These are phyloP conservation scores for Coemansia sp. DNA, from an alignment of 192 early-diverging fungal genomes.

Conservation along the genomic window DNA sequence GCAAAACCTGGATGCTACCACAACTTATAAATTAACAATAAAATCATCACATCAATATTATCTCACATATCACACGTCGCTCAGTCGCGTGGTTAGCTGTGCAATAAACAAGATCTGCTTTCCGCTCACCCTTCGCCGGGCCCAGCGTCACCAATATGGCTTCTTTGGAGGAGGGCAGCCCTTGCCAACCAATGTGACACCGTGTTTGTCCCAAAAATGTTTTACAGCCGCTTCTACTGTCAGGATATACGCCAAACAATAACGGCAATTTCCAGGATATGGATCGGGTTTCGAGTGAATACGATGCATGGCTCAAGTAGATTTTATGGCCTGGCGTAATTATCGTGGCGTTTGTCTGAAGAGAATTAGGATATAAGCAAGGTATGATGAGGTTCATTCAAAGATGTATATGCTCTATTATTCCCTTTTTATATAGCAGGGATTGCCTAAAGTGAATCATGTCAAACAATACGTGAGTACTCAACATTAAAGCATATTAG, in stretches of 20 bases:
- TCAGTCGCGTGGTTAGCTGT: too few relatives aligned
- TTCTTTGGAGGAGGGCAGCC: too few relatives aligned
- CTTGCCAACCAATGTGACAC: not conserved
- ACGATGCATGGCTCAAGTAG: not conserved
- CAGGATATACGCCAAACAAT: not conserved
- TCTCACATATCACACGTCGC: too few relatives aligned
- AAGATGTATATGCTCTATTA: not conserved
- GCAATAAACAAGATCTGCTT: too few relatives aligned
- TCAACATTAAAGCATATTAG: too few relatives aligned
- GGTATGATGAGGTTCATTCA: not conserved
- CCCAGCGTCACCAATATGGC: too few relatives aligned
- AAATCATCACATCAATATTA: too few relatives aligned
- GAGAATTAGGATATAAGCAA: not conserved
- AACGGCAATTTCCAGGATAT: not conserved
- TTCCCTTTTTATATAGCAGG: not conserved
- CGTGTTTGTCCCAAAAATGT: not conserved
- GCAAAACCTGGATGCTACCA: too few relatives aligned
- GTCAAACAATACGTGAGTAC: not conserved
- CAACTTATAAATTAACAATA: too few relatives aligned
- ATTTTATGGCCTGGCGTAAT: not conserved
- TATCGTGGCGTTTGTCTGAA: not conserved
- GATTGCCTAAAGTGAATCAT: not conserved
- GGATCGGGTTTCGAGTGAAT: not conserved
- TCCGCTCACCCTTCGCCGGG: too few relatives aligned
- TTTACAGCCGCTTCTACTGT: not conserved